These are phyloP conservation scores for Malbranchea zuffiana DNA, from an alignment of 2,329 filamentous ascomycete genomes.

Conservation along the genomic window DNA sequence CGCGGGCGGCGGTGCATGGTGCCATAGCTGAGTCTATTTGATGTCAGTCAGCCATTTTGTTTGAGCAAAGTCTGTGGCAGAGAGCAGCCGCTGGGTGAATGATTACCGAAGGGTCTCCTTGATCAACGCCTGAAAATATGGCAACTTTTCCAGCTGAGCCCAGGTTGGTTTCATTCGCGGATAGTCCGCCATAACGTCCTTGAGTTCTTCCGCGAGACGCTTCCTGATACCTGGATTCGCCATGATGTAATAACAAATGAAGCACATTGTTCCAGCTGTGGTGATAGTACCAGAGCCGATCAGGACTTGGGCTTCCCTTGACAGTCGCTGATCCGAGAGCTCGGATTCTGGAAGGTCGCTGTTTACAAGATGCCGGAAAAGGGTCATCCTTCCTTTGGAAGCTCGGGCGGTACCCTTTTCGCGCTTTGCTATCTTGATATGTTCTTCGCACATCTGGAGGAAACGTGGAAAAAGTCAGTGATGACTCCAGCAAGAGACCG, in stretches of 20 bases:
- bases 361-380: constrained; percentile 11
- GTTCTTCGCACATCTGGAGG: too few relatives aligned
- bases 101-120: constrained; percentile 22
- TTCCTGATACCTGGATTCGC: constrained; percentile 11
- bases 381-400: too few relatives aligned
- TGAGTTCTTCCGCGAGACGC: constrained; percentile 17
- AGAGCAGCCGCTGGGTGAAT: too few relatives aligned
- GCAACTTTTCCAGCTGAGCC: constrained; percentile 21
- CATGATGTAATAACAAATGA: constrained; percentile 12
- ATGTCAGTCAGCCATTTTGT: too few relatives aligned
- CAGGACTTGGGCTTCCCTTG: constrained; percentile 23
- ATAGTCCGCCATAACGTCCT: constrained; percentile 16
- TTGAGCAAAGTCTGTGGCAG: too few relatives aligned
- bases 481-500: too few relatives aligned
- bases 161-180: too few relatives aligned
- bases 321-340: constrained; percentile 15
- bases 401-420: constrained; percentile 4
- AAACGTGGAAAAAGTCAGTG: too few relatives aligned
- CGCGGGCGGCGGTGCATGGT: too few relatives aligned
- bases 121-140: constrained; percentile 22
- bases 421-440: too few relatives aligned
- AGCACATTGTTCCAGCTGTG: too few relatives aligned
- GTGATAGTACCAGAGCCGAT: constrained; percentile 22
- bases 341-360: constrained; percentile 17
- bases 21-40: too few relatives aligned